Conservation (phyloP, 805 yeast genomes). For the Candida krabiensis region DNA sequence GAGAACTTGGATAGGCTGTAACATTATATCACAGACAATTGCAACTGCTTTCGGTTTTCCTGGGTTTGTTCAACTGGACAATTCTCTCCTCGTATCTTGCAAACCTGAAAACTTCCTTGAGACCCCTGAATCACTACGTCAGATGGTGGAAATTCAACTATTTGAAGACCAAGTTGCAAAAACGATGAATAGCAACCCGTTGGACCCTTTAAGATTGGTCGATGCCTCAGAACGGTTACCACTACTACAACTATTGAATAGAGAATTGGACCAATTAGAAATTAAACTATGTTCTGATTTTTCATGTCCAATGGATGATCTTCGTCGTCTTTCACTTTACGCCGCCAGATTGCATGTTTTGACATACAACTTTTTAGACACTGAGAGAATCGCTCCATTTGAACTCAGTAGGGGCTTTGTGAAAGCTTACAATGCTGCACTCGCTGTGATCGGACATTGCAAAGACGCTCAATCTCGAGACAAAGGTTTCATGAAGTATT, state of each 20-base stretch:
- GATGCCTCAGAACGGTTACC: slow-evolving; percentile 74
- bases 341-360: slow-evolving; percentile 80
- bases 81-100: slow-evolving; percentile 57
- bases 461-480: slow-evolving; percentile 58
- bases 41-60: slow-evolving; percentile 96
- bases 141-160: slow-evolving; percentile 79
- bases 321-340: slow-evolving; percentile 64
- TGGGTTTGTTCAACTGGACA: slow-evolving; percentile 83
- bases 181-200: slow-evolving; percentile 68
- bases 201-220: slow-evolving; percentile 64
- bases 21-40: slow-evolving; percentile 83
- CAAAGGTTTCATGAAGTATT: slow-evolving; percentile 64
- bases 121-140: slow-evolving; percentile 62
- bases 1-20: slow-evolving; percentile 92
- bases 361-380: slow-evolving; percentile 79
- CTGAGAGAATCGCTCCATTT: slow-evolving; percentile 44
- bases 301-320: slow-evolving; percentile 56
- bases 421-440: slow-evolving; percentile 76
- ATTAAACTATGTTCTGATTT: slow-evolving; percentile 41
- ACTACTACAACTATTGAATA: slow-evolving; percentile 63
- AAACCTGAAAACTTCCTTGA: slow-evolving; percentile 42
- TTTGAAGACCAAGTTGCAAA: slow-evolving; percentile 84
- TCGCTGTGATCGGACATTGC: slow-evolving; percentile 68
- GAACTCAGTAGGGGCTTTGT: slow-evolving; percentile 75
- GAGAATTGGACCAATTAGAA: slow-evolving; percentile 78